These are phyloP conservation scores for Colletotrichum siamense DNA, from an alignment of 2,329 filamentous ascomycete genomes.

Conservation along the genomic window DNA sequence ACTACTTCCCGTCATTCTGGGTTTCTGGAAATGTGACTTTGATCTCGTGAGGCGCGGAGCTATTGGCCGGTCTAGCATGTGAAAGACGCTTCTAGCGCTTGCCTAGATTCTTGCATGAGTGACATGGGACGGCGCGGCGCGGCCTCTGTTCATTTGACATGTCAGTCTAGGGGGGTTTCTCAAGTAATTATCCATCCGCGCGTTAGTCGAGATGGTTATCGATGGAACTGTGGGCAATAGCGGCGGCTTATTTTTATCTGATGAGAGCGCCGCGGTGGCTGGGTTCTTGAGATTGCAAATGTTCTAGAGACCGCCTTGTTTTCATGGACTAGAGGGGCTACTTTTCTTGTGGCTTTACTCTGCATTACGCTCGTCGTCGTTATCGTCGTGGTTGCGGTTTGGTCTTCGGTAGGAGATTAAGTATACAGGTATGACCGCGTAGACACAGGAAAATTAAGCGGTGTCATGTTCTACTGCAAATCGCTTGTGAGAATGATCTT, in stretches of 20 bases:
- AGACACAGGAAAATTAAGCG: background rate
- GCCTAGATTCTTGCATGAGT: background rate
- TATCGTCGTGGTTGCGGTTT: background rate
- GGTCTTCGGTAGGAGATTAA: background rate
- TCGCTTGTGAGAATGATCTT: no score
- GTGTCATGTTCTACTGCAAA: fast-evolving
- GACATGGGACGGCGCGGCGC: background rate
- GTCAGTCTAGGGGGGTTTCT: background rate
- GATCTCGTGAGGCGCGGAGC: background rate
- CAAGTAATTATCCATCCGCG: background rate
- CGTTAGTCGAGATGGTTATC: background rate
- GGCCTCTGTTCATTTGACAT: background rate
- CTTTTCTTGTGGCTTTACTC: background rate
- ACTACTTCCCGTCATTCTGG: background rate
- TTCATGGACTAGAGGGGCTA: fast-evolving
- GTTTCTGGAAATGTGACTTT: background rate
- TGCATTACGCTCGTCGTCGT: background rate
- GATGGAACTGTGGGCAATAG: no score
- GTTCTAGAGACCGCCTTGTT: background rate
- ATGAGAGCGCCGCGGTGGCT: background rate
- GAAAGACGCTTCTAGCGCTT: background rate
- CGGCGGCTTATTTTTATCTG: background rate
- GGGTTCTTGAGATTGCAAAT: background rate
- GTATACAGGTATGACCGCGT: background rate
- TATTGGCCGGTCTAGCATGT: background rate